Evolutionary conservation across 352 stramenopile species (phyloP), one percentile per base, ranked within the genome.

Genomic region (Phytophthora foliorum): DNA sequence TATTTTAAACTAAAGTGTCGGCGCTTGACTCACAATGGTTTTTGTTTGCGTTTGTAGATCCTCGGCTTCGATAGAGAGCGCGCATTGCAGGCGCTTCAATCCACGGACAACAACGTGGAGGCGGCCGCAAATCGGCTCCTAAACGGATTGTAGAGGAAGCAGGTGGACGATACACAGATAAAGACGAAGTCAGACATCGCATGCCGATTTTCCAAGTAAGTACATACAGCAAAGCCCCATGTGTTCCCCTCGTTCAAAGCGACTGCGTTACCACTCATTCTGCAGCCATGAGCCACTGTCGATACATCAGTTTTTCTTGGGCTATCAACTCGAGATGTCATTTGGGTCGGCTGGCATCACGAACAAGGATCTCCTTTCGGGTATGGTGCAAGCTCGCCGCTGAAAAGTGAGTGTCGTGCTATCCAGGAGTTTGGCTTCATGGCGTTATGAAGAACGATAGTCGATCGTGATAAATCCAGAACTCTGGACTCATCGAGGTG

Each of bases 31-130:
- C n/a, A 53, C 32, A 11, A 39, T 14, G 49, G 14, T 44, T 64
- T 38, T 34, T 38, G 21, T 72, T 13, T 65, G 41, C 14, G 17
- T 64, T 17, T 34, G 9, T 42, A 91, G 84, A 82, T 82, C 10
- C 75, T 93, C 11, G 86, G 86, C 6, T 93, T 93, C 49, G 84
- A 93, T 41, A 82, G 86, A 34, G 86, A 91, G 48, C 84, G 77
- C 29, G 77, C 86, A 21, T 75, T 94, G n/a, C 76, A 74, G 19
- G 89, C 89, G 22, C 75, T 96, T 58, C 87, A 88, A 57, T 75
- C 80, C 11, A 88, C 86, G 10, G 75, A 91, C 61, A 95, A 95
- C 75, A 96, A 96, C 52, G 86, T 96, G n/a, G 87, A 96, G 72
- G 87, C 86, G 8, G 89, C 89, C 2, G 89, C 89, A 50, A 96